A percentile compares a stretch with the other conserved stretches of the same genome.
phyloP scores from a whole-genome alignment of 73 alveolate species.

The Blepharisma japonicum region DNA sequence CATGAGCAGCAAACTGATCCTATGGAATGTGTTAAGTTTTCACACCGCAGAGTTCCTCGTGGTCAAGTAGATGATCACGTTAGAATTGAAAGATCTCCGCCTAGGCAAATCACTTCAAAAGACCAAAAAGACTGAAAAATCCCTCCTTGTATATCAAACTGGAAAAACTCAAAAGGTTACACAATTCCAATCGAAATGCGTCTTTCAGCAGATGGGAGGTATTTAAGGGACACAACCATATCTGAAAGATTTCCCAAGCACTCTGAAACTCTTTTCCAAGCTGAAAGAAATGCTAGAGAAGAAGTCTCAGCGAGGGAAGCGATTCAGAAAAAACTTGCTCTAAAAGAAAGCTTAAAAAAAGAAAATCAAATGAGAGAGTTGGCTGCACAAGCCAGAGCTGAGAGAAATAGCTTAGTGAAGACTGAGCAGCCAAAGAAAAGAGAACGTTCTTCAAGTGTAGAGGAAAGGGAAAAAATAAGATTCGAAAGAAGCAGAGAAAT shows the following conservation, averaged over 20 bases:
- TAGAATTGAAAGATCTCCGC: constrained; percentile 82
- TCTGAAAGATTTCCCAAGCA: constrained; percentile 87
- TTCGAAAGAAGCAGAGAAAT: constrained; percentile 83
- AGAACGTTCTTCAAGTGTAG: constrained; percentile 57
- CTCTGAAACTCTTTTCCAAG: constrained; percentile 77
- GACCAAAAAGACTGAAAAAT: constrained; percentile 98
- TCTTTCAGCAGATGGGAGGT: constrained; percentile 98
- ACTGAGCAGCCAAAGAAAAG: constrained; percentile 52
- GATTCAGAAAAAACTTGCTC: constrained; percentile 71
- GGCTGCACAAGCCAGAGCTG: constrained; percentile 91
- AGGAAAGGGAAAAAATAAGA: constrained; percentile 72
- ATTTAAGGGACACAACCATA: constrained; percentile 60
- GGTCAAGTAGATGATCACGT: constrained; percentile 80
- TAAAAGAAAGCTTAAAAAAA: constrained; percentile 76
- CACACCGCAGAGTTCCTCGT: constrained; percentile 77
- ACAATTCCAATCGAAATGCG: constrained; percentile 99
- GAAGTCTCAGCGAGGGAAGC: constrained; percentile 91
- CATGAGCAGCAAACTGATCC: constrained; percentile 72
- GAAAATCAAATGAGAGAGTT: constrained; percentile 85
- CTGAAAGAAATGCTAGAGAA: constrained; percentile 88
- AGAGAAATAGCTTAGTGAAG: constrained; percentile 67
- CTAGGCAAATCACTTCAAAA: constrained; percentile 81
- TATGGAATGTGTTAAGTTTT: constrained; percentile 69
- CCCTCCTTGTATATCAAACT: constrained; percentile 98
- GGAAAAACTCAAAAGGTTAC: constrained; percentile 99